Percentiles rank a stretch among this genome's conserved stretches.
Conservation (phyloP, 768 basidiomycete genomes). For the Leccinum truebloodii region DNA sequence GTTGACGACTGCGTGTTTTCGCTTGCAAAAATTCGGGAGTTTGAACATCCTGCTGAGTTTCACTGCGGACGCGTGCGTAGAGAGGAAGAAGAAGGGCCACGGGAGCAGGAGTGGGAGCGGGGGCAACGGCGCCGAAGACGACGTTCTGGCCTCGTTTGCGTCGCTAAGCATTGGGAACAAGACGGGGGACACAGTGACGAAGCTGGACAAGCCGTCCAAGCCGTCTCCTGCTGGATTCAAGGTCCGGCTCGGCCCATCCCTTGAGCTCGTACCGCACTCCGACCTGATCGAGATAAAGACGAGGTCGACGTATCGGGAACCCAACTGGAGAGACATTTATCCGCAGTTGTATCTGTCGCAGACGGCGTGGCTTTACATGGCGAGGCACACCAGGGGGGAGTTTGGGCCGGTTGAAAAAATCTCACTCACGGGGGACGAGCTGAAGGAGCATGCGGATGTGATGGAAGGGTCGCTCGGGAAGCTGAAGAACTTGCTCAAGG, state of each 20-base stretch:
- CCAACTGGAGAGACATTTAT: slow-evolving; percentile 62
- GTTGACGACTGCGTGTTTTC: background rate
- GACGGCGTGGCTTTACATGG: slow-evolving; percentile 61
- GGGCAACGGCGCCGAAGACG: slow-evolving; percentile 24
- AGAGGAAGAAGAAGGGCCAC: slow-evolving; percentile 5
- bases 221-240: slow-evolving; percentile 10
- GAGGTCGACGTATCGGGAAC: slow-evolving; percentile 26
- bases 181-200: background rate
- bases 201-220: slow-evolving; percentile 2
- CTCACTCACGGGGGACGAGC: slow-evolving; percentile 34
- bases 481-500: slow-evolving; percentile 28
- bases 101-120: too few species aligned
- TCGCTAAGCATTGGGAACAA: slow-evolving; percentile 22
- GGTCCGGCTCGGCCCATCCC: slow-evolving; percentile 28
- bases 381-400: slow-evolving; percentile 52
- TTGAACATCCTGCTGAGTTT: slow-evolving; percentile 60
- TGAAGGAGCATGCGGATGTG: slow-evolving; percentile 24
- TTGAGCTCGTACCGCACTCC: slow-evolving; percentile 36
- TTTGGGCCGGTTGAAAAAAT: slow-evolving; percentile 54
- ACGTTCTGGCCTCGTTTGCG: slow-evolving; percentile 29
- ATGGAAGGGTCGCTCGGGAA: slow-evolving; percentile 26
- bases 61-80: slow-evolving; percentile 50
- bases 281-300: slow-evolving; percentile 40
- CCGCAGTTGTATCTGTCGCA: slow-evolving; percentile 72
- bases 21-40: slow-evolving; percentile 52